Base-by-base conservation (phyloP, 305 asterid species). In the Ilex paraguariensis region DNA sequence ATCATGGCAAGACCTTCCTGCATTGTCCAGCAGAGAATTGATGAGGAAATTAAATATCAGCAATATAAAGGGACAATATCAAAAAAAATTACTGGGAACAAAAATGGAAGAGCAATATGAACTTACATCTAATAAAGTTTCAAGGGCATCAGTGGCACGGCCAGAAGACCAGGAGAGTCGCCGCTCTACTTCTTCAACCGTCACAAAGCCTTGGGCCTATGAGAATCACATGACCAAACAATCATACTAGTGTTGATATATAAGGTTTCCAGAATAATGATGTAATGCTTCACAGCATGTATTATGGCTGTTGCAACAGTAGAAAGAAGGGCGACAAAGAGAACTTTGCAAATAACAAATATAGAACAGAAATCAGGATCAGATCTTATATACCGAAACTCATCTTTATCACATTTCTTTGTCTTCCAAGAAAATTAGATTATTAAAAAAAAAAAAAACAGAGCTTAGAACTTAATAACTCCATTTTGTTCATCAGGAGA, bases 1-100 rank as follows among this genome's bases (percentile, higher is more conserved):
- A 90, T 80, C 96, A 93, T 90, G 21, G 97, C 94, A 68, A 93
- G 93, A 31, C 98, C 95, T 73, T 82, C 98, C 98, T 93, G 88
- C 57, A 76, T 44, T 68, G 61, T 56, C 56, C 70, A 60, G 48
- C 56, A 54, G 6, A 46, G 56, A 40, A 1, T 13, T 63, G 42
- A 31, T 31, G 59, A 71, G 60, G 61, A 10, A 64, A 32, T 14
- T 32, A 36, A 45, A 59, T 7, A 21, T 10, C 13, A 7, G 31
- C 45, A 31, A 2, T 56, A 62, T 40, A 54, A 52, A 44, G 5
- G 11, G 52, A 3, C 7, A 46, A 46, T 10, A 8, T 10, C 5
- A 46, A 15, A 52, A 15, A 52, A 14, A 0, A 52, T 52, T 10
- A 16, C 14, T 28, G 16, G 33, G 40, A 21, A 42, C 8, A 57